Evolutionary conservation across 1,284 basidiomycete species (phyloP).

Genomic region (Boletus hoseneyae): DNA sequence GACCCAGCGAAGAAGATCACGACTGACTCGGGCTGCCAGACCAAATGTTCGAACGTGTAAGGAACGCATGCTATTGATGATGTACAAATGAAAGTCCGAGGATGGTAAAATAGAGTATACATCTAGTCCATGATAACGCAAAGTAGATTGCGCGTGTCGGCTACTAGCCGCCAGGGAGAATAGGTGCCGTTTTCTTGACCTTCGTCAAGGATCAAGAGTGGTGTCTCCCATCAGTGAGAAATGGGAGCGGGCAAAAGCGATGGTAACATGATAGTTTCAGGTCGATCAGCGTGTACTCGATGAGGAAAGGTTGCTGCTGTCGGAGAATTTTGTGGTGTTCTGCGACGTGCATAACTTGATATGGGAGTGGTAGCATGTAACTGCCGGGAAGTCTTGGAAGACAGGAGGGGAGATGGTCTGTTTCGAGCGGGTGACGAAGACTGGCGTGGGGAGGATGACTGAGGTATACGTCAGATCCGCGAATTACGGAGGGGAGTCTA

Average conservation of each 20-base stretch:
- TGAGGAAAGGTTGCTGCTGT: slow-evolving; percentile 60
- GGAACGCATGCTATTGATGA: slow-evolving; percentile 28
- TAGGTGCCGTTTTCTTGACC: slow-evolving; percentile 1
- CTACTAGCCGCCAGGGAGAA: neutral
- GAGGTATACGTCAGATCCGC: slow-evolving; percentile 15
- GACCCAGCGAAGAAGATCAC: slow-evolving; percentile 73
- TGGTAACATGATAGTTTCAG: slow-evolving; percentile 36
- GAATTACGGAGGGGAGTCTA: slow-evolving; percentile 13
- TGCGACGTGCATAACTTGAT: slow-evolving; percentile 71
- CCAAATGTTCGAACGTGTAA: slow-evolving; percentile 7
- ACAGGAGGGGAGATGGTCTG: slow-evolving; percentile 27
- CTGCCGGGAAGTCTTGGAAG: slow-evolving; percentile 33
- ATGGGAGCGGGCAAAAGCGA: slow-evolving; percentile 24
- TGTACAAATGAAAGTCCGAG: slow-evolving; percentile 33
- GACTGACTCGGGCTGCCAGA: slow-evolving; percentile 43
- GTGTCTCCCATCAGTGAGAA: slow-evolving; percentile 20
- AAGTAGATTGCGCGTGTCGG: slow-evolving; percentile 14
- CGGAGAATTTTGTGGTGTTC: slow-evolving; percentile 69
- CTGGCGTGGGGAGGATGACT: slow-evolving; percentile 46
- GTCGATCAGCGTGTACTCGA: slow-evolving; percentile 29
- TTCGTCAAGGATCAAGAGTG: neutral
- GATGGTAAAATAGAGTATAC: slow-evolving; percentile 19
- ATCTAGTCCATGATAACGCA: slow-evolving; percentile 17
- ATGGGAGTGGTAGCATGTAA: slow-evolving; percentile 59
- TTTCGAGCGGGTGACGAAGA: slow-evolving; percentile 40